These are phyloP conservation scores for Alternaria dauci DNA, from an alignment of 2,329 filamentous ascomycete genomes.

Conservation along the genomic window DNA sequence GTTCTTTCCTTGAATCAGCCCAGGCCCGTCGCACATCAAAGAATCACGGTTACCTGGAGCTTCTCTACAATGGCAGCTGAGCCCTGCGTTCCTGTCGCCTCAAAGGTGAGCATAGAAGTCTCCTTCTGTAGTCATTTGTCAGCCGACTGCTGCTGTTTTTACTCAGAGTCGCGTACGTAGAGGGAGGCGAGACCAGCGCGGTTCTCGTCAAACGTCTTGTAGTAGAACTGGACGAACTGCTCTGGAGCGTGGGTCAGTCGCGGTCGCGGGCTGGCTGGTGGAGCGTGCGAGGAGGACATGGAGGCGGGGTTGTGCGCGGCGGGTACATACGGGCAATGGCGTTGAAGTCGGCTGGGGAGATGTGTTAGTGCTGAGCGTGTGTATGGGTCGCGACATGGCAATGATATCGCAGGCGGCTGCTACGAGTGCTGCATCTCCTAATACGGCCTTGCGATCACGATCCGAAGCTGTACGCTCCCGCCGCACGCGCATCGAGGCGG, in stretches of 20 bases:
- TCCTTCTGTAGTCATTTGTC: slow-evolving; percentile 56
- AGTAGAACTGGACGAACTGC: slow-evolving; percentile 91
- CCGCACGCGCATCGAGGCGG: slow-evolving; percentile 11
- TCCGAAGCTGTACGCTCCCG: not conserved
- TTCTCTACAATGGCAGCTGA: slow-evolving; percentile 76
- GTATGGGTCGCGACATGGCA: not conserved
- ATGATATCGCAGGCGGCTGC: not conserved
- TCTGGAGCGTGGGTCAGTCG: slow-evolving; percentile 61
- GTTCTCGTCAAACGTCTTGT: slow-evolving; percentile 82
- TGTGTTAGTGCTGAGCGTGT: slow-evolving; percentile 1
- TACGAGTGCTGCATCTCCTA: not conserved
- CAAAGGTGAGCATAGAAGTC: slow-evolving; percentile 94
- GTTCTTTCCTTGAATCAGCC: slow-evolving; percentile 59
- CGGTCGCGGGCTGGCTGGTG: not conserved
- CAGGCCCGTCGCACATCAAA: not conserved
- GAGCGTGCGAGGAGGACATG: not conserved
- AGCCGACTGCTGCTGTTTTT: slow-evolving; percentile 7
- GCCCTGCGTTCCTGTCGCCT: slow-evolving; percentile 74
- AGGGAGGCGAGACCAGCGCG: slow-evolving; percentile 71
- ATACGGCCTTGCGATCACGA: not conserved
- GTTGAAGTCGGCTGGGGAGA: slow-evolving; percentile 21
- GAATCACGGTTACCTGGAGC: slow-evolving; percentile 69
- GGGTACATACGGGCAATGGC: slow-evolving; percentile 21
- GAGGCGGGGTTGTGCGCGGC: not conserved
- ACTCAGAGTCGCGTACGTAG: slow-evolving; percentile 71